Conservation (phyloP, 1,284 basidiomycete species). For the Malassezia sympodialis region DNA sequence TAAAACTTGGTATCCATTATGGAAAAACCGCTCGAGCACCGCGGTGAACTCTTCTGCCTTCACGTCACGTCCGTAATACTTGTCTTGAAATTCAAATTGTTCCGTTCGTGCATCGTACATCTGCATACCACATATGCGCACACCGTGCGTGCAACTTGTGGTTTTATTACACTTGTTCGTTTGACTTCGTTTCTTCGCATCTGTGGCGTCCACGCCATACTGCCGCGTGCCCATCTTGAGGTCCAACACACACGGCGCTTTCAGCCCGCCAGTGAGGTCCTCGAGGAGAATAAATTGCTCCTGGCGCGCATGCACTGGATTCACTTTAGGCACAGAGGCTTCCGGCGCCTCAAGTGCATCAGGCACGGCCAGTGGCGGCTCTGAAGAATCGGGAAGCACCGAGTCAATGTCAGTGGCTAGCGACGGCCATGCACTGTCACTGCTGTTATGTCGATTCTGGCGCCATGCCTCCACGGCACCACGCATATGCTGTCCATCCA, state of each 20-base stretch:
- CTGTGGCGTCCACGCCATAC: constrained; percentile 89
- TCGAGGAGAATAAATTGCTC: constrained; percentile 99
- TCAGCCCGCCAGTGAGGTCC: constrained; percentile 87
- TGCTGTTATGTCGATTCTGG: background rate
- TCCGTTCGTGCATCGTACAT: constrained; percentile 55
- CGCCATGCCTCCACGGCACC: background rate
- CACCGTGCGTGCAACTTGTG: constrained; percentile 78
- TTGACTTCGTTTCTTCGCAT: constrained; percentile 90
- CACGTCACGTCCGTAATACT: constrained; percentile 87
- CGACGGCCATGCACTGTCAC: background rate
- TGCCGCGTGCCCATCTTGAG: constrained; percentile 98
- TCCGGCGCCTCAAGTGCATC: background rate
- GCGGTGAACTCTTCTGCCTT: constrained; percentile 71
- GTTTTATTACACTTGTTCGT: constrained; percentile 95
- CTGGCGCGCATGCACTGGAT: constrained; percentile 54
- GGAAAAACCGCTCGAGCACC: constrained; percentile 71
- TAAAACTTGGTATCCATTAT: constrained; percentile 71
- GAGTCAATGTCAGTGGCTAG: background rate
- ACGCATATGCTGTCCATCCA: background rate
- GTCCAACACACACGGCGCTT: constrained; percentile 88
- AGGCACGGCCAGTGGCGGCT: background rate
- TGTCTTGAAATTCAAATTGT: constrained; percentile 84
- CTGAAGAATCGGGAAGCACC: background rate
- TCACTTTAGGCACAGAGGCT: background rate
- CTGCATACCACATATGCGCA: constrained; percentile 97